A percentile compares a stretch with the other conserved stretches of the same genome.
These are phyloP conservation scores for Colletotrichum destructivum DNA, from an alignment of 2,329 filamentous ascomycete genomes.

Conservation along the genomic window DNA sequence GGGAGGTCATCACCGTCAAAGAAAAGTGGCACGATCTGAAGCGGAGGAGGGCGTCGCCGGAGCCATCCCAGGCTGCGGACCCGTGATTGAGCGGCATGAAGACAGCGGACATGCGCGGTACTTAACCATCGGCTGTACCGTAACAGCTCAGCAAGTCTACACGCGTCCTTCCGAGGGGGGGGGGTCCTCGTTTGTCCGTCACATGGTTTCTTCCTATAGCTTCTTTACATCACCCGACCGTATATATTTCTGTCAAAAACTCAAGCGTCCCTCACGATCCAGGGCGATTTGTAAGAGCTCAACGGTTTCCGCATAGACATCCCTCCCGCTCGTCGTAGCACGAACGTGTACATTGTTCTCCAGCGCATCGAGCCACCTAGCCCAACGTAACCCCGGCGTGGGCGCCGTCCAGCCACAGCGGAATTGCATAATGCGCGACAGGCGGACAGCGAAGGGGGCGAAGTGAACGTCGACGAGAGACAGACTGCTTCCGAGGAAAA, in stretches of 20 bases:
- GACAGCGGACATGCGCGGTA: neutral
- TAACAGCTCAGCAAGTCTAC: neutral
- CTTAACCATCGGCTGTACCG: too few species aligned
- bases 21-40: conserved; percentile 60
- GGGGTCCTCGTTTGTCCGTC: neutral
- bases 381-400: conserved; percentile 74
- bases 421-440: conserved; percentile 76
- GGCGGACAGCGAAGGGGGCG: conserved; percentile 80
- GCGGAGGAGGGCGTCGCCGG: conserved; percentile 48
- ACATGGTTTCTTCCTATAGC: neutral
- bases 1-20: conserved; percentile 60
- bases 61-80: conserved; percentile 13
- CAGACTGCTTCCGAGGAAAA: conserved; percentile 71
- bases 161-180: too few species aligned
- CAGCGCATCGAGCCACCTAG: conserved; percentile 78
- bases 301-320: conserved; percentile 68
- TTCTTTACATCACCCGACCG: too few species aligned
- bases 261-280: conserved; percentile 21
- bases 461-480: conserved; percentile 81
- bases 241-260: neutral
- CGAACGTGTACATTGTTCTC: conserved; percentile 74
- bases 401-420: conserved; percentile 78
- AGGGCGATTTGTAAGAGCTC: conserved; percentile 61
- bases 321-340: conserved; percentile 76
- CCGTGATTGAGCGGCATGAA: conserved; percentile 3